These are phyloP conservation scores for Oenanthe sinensis DNA, from an alignment of 129 eudicot species.

Conservation along the genomic window DNA sequence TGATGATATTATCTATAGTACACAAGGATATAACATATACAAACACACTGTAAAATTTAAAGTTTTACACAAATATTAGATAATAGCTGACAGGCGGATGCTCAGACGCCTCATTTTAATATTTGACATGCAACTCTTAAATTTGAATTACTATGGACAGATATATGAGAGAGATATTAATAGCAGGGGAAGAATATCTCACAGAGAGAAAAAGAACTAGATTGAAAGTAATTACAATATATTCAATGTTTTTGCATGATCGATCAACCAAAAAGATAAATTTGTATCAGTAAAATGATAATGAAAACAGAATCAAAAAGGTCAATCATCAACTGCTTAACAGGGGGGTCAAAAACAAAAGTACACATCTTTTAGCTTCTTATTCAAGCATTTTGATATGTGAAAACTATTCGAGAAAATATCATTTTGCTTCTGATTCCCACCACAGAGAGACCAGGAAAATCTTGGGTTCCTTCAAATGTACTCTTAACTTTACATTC, in stretches of 20 bases:
- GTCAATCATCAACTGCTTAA: not conserved
- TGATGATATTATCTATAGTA: not conserved
- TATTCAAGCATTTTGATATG: not conserved
- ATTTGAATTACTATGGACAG: no score
- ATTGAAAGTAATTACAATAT: conserved; percentile 4
- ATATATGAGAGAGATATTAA: not conserved
- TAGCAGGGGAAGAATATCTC: not conserved
- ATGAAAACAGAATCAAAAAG: not conserved
- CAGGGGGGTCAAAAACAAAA: not conserved
- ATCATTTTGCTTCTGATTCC: not conserved
- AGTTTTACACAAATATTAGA: not conserved
- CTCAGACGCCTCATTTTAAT: no score
- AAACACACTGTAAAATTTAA: not conserved
- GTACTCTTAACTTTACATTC: not conserved
- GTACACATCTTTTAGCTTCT: not conserved
- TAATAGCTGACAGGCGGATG: not conserved
- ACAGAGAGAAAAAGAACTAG: not conserved
- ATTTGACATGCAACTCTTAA: not conserved
- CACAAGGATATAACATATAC: not conserved
- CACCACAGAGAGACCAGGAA: not conserved
- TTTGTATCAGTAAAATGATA: not conserved
- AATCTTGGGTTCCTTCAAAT: not conserved
- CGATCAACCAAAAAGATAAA: not conserved
- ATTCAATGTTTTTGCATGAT: not conserved
- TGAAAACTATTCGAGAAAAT: not conserved